These are phyloP conservation scores for Parmelia sp. DNA, from an alignment of 495 filamentous ascomycete genomes.

Conservation along the genomic window DNA sequence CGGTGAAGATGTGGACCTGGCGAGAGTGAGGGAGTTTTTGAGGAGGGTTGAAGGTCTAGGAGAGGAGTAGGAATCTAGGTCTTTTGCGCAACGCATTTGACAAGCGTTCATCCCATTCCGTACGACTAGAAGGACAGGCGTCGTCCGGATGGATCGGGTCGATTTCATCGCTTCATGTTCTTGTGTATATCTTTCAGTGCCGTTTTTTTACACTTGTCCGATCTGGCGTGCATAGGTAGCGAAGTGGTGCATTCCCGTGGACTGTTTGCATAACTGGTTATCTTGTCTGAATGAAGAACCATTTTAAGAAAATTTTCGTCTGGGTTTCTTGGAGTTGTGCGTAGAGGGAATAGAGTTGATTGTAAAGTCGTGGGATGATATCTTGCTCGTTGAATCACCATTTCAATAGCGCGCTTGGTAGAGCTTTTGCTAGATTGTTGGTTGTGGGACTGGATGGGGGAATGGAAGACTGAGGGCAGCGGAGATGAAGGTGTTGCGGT, in stretches of 20 bases:
- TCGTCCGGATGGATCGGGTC: background rate
- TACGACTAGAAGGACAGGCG: background rate
- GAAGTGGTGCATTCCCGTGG: background rate
- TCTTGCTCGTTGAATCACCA: too few species aligned
- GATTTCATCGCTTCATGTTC: background rate
- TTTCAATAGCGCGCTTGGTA: too few species aligned
- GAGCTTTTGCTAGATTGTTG: too few species aligned
- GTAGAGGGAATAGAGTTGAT: too few species aligned
- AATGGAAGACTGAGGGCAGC: too few species aligned
- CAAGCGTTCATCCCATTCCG: background rate
- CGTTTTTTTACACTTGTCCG: background rate
- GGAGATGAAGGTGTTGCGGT: too few species aligned
- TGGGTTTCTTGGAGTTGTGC: background rate
- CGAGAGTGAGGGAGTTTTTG: conserved; percentile 64
- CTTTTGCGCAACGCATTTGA: background rate
- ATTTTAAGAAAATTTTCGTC: background rate
- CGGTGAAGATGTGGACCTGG: conserved; percentile 57
- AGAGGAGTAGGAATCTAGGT: conserved; percentile 6
- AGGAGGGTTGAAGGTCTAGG: conserved; percentile 54
- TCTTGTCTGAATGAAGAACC: background rate
- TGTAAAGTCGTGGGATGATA: too few species aligned
- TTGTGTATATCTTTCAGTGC: background rate
- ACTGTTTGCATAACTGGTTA: background rate
- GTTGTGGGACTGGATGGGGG: too few species aligned
- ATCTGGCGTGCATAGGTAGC: background rate